These are phyloP conservation scores for Coniosporium tulheliwenetii DNA, from an alignment of 2,329 filamentous ascomycete species.

Conservation along the genomic window DNA sequence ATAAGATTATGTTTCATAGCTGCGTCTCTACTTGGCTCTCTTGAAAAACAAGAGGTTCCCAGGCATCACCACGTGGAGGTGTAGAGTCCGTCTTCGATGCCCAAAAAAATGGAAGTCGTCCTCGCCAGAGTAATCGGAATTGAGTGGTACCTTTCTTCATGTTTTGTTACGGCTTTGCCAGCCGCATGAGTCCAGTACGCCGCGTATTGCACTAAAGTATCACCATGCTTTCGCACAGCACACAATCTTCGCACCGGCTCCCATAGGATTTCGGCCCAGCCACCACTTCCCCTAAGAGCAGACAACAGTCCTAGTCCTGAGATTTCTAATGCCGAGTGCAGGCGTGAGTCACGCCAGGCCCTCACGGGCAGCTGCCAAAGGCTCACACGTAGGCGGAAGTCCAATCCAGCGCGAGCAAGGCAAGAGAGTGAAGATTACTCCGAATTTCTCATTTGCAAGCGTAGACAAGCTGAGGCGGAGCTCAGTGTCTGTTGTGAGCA, in stretches of 20 bases:
- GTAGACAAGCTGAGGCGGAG: slow-evolving; percentile 10
- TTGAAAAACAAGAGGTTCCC: too few relatives aligned
- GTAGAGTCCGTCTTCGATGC: too few relatives aligned
- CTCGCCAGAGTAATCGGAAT: slow-evolving; percentile 86
- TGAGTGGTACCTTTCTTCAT: slow-evolving; percentile 52
- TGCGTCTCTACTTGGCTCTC: too few relatives aligned
- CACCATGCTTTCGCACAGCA: slow-evolving; percentile 27
- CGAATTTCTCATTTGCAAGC: slow-evolving; percentile 93
- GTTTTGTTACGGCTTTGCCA: slow-evolving; percentile 20
- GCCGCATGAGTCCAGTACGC: slow-evolving; percentile 45
- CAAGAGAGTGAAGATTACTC: slow-evolving; percentile 66
- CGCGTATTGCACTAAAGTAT: slow-evolving; percentile 95
- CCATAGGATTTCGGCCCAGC: slow-evolving; percentile 51
- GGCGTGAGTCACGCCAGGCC: slow-evolving; percentile 70
- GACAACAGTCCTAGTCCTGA: slow-evolving; percentile 31
- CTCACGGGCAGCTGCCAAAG: slow-evolving; percentile 57
- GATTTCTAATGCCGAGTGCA: slow-evolving; percentile 89
- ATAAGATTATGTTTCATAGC: too few relatives aligned
- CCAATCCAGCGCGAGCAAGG: slow-evolving; percentile 14
- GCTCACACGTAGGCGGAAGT: slow-evolving; percentile 7
- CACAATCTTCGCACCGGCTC: slow-evolving; percentile 92
- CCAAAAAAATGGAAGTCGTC: slow-evolving; percentile 33
- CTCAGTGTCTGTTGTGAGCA: slow-evolving; percentile 55
- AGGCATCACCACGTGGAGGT: too few relatives aligned
- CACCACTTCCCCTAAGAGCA: too few relatives aligned